A percentile compares a stretch with the other conserved stretches of the same genome.
Conservation (phyloP, 1,139 yeast genomes). For the Pneumocystis canis region DNA sequence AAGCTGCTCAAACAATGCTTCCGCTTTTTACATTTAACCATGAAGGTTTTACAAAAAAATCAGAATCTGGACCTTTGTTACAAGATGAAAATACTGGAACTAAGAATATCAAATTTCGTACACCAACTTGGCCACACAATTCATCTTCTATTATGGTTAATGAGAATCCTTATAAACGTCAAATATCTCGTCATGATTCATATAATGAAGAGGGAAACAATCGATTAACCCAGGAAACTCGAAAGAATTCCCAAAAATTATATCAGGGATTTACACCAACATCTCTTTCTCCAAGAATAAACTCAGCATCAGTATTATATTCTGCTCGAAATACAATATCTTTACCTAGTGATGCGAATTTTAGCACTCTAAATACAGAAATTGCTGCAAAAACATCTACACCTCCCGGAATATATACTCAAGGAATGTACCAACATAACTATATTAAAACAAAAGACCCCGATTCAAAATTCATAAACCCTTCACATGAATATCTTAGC, state of each 20-base stretch:
- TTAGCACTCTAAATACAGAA: neutral
- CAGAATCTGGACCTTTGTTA: neutral
- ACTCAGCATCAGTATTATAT: neutral
- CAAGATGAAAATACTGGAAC: neutral
- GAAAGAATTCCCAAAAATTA: neutral
- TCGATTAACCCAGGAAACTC: neutral
- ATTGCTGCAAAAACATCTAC: neutral
- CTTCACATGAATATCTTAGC: neutral
- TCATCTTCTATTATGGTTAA: neutral
- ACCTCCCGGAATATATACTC: neutral
- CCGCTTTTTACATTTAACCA: conserved; percentile 29
- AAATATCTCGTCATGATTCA: neutral
- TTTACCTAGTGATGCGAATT: neutral
- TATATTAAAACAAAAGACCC: neutral
- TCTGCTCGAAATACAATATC: neutral
- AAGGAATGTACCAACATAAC: neutral
- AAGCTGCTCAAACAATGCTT: conserved; percentile 24
- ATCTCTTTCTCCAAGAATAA: neutral
- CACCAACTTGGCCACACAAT: neutral
- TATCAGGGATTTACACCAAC: neutral
- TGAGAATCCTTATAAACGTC: neutral
- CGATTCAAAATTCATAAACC: neutral
- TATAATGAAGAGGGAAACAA: neutral
- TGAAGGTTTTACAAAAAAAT: neutral
- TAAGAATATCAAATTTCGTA: neutral